A percentile compares a stretch with the other conserved stretches of the same genome.
Conservation (phyloP, 148 eudicot genomes). For the Vaccinium darrowii region DNA sequence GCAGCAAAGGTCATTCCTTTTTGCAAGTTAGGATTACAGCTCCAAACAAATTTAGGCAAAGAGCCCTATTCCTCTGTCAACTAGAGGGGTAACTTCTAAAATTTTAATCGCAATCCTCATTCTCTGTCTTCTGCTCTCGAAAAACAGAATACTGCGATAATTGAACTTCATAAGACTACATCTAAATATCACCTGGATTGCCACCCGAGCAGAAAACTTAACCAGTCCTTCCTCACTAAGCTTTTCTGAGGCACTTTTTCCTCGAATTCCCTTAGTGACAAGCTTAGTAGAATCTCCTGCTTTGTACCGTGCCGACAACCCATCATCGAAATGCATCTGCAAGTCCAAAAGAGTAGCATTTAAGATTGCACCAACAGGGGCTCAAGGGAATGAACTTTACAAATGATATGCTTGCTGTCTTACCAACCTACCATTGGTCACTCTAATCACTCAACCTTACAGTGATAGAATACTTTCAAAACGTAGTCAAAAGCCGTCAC, state of each 20-base stretch:
- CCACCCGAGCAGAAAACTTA: constrained; percentile 86
- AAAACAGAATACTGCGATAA: not conserved
- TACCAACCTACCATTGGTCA: not conserved
- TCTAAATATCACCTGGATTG: constrained; percentile 67
- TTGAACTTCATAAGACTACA: not conserved
- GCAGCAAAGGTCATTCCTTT: not conserved
- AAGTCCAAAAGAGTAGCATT: constrained; percentile 3
- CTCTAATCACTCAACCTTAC: not conserved
- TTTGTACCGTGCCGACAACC: constrained; percentile 70
- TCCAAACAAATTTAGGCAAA: no score
- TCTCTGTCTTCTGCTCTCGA: not conserved
- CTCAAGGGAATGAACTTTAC: not conserved
- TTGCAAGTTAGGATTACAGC: not conserved
- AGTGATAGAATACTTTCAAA: not conserved
- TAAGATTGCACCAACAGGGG: not conserved
- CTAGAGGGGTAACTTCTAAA: not conserved
- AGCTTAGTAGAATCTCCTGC: constrained; percentile 72
- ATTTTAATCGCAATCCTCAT: not conserved
- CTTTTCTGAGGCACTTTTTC: constrained; percentile 89
- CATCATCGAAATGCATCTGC: constrained; percentile 96
- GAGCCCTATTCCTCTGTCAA: not conserved
- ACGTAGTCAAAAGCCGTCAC: not conserved
- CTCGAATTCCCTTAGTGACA: constrained; percentile 69
- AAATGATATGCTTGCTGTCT: not conserved
- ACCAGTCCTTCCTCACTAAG: constrained; percentile 94